Percentiles rank a stretch among this genome's conserved stretches.
These are phyloP conservation scores for Biscutella laevigata DNA, from an alignment of 441 rosid species.

Conservation along the genomic window DNA sequence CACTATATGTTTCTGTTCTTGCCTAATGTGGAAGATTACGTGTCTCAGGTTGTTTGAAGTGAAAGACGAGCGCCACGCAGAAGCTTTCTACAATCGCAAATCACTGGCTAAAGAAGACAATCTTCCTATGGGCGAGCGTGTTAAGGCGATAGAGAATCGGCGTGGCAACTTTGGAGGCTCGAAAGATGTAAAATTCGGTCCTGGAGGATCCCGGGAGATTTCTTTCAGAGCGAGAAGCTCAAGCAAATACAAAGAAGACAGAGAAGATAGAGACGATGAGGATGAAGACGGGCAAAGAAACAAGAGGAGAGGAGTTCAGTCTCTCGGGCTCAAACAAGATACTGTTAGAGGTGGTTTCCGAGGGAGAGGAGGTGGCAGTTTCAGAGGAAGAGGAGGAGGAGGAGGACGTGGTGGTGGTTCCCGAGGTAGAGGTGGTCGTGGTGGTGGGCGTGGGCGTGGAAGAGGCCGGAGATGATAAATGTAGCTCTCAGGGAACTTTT, in stretches of 20 bases:
- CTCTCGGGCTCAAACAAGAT: conserved; percentile 52
- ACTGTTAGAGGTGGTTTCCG: conserved; percentile 49
- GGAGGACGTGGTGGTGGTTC: conserved; percentile 24
- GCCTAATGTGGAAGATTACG: conserved; percentile 9
- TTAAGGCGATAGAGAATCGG: conserved; percentile 41
- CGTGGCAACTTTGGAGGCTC: conserved; percentile 28
- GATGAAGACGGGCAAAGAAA: conserved; percentile 24
- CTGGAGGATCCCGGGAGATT: conserved; percentile 78
- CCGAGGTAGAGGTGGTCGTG: conserved; percentile 26
- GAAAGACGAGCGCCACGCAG: conserved; percentile 73
- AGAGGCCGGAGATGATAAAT: conserved; percentile 23
- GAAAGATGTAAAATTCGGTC: conserved; percentile 54
- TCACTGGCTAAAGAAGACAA: conserved; percentile 70
- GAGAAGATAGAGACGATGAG: conserved; percentile 31
- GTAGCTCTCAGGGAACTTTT: neutral
- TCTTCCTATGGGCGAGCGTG: conserved; percentile 75
- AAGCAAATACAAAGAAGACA: conserved; percentile 51
- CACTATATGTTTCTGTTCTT: neutral
- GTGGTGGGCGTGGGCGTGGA: conserved; percentile 25
- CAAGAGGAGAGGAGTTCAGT: conserved; percentile 63
- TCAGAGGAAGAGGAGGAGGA: conserved; percentile 29
- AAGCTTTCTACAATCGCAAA: conserved; percentile 47
- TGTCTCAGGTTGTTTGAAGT: conserved; percentile 64
- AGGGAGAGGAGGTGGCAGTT: conserved; percentile 43
- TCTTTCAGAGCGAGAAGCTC: conserved; percentile 56